phyloP scores from a whole-genome alignment of 306 rosid genomes.

The Prunus persica region Prunus_persica_NCBIv2 NC_034016.1:12492001-12492500 shows the following conservation, averaged over 20 bases:
- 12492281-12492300: slow-evolving; percentile 34
- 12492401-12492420: slow-evolving; percentile 83
- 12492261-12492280: slow-evolving; percentile 73
- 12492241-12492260: slow-evolving; percentile 88
- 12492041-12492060: neutral
- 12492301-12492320: slow-evolving; percentile 12
- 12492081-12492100: neutral
- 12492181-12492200: slow-evolving; percentile 93
- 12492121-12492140: slow-evolving; percentile 4
- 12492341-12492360: slow-evolving; percentile 14
- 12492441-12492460: slow-evolving; percentile 95
- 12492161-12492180: slow-evolving; percentile 19
- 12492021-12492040: neutral
- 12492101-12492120: neutral
- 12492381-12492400: slow-evolving; percentile 70
- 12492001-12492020: neutral
- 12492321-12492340: neutral
- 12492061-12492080: too few species aligned
- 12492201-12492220: slow-evolving; percentile 86
- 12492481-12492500: slow-evolving; percentile 91
- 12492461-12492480: slow-evolving; percentile 95
- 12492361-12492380: slow-evolving; percentile 65
- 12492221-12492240: slow-evolving; percentile 98
- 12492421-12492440: slow-evolving; percentile 95
- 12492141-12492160: neutral